phyloP scores from a whole-genome alignment of 139 green algal species.

The Chlamydomonas sp. region DNA sequence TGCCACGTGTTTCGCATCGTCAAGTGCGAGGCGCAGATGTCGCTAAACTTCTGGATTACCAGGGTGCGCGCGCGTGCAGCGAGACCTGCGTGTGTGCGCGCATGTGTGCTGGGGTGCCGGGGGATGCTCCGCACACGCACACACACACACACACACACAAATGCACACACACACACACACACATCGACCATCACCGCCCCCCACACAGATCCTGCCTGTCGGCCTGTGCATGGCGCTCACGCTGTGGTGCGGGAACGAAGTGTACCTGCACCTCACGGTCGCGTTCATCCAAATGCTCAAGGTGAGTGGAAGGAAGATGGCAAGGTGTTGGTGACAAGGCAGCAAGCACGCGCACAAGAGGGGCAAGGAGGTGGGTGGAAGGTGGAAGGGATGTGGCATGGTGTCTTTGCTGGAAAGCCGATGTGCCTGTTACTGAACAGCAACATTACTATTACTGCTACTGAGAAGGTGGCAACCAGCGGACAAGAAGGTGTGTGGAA shows the following conservation, averaged over 20 bases:
- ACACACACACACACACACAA: neutral
- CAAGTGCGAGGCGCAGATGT: conserved; percentile 47
- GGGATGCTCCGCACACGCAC: neutral
- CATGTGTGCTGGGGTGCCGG: neutral
- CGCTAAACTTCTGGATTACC: conserved; percentile 34
- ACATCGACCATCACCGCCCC: neutral
- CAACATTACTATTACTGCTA: too few relatives aligned
- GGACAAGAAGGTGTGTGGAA: too few relatives aligned
- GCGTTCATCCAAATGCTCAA: conserved; percentile 98
- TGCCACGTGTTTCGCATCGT: conserved; percentile 57
- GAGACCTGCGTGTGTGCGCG: neutral
- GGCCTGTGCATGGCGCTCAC: conserved; percentile 80
- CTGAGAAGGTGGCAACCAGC: too few relatives aligned
- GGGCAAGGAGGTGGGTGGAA: too few relatives aligned
- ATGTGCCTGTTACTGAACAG: too few relatives aligned
- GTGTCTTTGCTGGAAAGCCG: too few relatives aligned
- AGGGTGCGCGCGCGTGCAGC: conserved; percentile 20
- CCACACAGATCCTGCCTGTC: conserved; percentile 76
- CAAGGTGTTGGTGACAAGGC: too few relatives aligned
- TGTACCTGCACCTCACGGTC: conserved; percentile 94
- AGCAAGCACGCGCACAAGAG: too few relatives aligned
- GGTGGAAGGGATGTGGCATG: too few relatives aligned
- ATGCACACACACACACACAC: neutral
- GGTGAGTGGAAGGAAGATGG: too few relatives aligned
- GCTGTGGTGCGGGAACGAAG: conserved; percentile 87